Evolutionary conservation across 495 filamentous ascomycete genomes (phyloP).

Genomic region (Coniosporium apollinis): DNA sequence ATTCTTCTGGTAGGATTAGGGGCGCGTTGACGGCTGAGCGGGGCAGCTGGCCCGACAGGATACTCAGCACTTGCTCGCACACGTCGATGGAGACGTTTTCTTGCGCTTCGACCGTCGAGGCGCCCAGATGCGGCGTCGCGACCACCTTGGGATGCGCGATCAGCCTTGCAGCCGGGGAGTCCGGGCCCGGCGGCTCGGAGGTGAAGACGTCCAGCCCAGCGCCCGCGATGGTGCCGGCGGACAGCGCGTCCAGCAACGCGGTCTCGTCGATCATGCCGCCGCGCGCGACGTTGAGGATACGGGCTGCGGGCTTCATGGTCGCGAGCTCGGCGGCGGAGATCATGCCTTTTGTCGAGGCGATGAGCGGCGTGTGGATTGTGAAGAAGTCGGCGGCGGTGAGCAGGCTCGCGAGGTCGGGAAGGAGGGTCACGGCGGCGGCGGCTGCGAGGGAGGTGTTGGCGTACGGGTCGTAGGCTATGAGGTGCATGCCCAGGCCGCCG

Average conservation of each 20-base stretch:
- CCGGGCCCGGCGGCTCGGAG: conserved; percentile 41
- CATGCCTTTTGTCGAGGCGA: conserved; percentile 51
- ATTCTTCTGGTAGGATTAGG: conserved; percentile 56
- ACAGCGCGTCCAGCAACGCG: conserved; percentile 47
- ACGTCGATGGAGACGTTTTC: conserved; percentile 62
- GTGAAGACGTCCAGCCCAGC: conserved; percentile 66
- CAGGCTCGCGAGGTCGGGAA: conserved; percentile 35
- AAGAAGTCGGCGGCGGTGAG: conserved; percentile 49
- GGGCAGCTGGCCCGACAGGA: conserved; percentile 46
- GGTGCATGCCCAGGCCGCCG: conserved; percentile 49
- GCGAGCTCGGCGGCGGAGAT: conserved; percentile 42
- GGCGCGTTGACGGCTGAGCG: conserved; percentile 58
- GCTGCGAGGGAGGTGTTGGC: conserved; percentile 42
- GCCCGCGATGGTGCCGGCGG: conserved; percentile 49
- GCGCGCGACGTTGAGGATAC: conserved; percentile 53
- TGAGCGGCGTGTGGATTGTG: conserved; percentile 59
- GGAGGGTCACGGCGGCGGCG: conserved; percentile 38
- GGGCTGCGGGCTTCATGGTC: conserved; percentile 47
- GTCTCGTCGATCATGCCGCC: conserved; percentile 62
- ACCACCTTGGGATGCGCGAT: conserved; percentile 46
- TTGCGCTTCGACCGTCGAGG: conserved; percentile 59
- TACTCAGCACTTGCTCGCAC: conserved; percentile 52
- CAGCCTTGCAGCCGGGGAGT: conserved; percentile 35
- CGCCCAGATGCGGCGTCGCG: conserved; percentile 55
- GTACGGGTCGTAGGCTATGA: conserved; percentile 51